Evolutionary conservation across 1,284 basidiomycete species (phyloP).

Genomic region (Calocybe gambosa): DNA sequence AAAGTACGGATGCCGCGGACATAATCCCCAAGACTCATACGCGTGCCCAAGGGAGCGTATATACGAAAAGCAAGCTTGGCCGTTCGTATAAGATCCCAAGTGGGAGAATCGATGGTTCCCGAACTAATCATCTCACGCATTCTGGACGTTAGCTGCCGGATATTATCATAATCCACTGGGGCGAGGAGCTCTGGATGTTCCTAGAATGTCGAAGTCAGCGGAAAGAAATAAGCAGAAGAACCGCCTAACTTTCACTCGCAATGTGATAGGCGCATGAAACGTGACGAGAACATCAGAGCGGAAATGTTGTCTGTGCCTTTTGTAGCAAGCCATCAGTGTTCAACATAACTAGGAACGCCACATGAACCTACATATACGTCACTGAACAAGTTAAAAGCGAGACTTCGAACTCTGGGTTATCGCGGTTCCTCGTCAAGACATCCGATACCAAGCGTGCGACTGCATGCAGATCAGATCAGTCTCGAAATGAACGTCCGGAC

Average conservation of each 20-base stretch:
- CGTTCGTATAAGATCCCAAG: conserved; percentile 70
- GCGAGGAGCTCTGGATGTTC: conserved; percentile 64
- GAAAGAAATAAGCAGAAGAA: conserved; percentile 2
- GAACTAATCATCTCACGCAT: conserved; percentile 66
- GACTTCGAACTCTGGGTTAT: conserved; percentile 65
- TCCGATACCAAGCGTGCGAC: conserved; percentile 79
- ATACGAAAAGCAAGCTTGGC: conserved; percentile 73
- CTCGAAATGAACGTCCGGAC: not conserved
- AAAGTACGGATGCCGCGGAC: conserved; percentile 71
- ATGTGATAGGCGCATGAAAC: conserved; percentile 69
- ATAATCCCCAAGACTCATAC: conserved; percentile 75
- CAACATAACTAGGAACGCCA: too few relatives aligned
- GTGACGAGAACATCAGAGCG: conserved; percentile 82
- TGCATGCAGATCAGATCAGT: conserved; percentile 22
- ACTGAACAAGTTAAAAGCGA: conserved; percentile 73
- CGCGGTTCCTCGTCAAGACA: conserved; percentile 62
- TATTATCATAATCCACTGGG: conserved; percentile 54
- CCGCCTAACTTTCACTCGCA: conserved; percentile 50
- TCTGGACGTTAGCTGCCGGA: conserved; percentile 56
- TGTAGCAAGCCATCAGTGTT: not conserved
- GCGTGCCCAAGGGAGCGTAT: conserved; percentile 79
- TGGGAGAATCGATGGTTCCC: conserved; percentile 76
- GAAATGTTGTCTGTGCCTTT: conserved; percentile 65
- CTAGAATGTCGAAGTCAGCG: conserved; percentile 27
- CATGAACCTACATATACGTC: conserved; percentile 63